Evolutionary conservation across 169 alveolate genomes (phyloP), one percentile per base, ranked within the genome.

Genomic region (Eimeria necatrix): DNA sequence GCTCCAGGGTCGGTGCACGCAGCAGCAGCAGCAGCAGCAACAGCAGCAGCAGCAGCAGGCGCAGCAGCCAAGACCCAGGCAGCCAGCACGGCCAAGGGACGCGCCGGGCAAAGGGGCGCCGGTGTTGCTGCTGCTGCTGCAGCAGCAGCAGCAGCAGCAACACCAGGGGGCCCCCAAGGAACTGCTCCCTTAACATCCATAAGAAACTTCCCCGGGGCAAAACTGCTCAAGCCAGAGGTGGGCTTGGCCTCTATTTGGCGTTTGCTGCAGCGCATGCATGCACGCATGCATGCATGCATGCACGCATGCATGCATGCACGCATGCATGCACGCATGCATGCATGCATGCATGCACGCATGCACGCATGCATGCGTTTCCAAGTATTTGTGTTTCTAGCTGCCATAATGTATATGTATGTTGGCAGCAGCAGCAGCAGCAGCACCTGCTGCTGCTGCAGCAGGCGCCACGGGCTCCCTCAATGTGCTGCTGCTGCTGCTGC

Each of bases 211-310:
- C 91, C 95, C 8, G 95, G 95, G 56, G 95, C 95, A 1, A 76
- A 51, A 20, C 95, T 91, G 51, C 73, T 81, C 18, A 81, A 81
- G 90, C 90, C 90, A 22, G 90, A 81, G 90, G 90, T 81, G 90
- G 49, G 90, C 41, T 6, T 3, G 80, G 80, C 8, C 32, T 8
- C 73, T 61, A 16, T 61, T n/a, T 8, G 73, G 24, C 24, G 22
- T 5, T 16, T 20, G 51, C 46, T 7, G 22, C n/a, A 41, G 16
- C 49, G 80, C 80, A 70, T 70, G 80, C 48, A 70, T 70, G 80
- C 80, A 22, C 22, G 24, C 74, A 64, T 14, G 46, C 46, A 24
- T 12, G n/a, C 9, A 1, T n/a, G 80, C 80, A 70, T 70, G 18
- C 51, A 68, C 0, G 73, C 6, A n/a, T 7, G 73, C 73, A 4